phyloP scores from a whole-genome alignment of 2,329 filamentous ascomycete species.

The Chrysoporthe puriensis region DNA sequence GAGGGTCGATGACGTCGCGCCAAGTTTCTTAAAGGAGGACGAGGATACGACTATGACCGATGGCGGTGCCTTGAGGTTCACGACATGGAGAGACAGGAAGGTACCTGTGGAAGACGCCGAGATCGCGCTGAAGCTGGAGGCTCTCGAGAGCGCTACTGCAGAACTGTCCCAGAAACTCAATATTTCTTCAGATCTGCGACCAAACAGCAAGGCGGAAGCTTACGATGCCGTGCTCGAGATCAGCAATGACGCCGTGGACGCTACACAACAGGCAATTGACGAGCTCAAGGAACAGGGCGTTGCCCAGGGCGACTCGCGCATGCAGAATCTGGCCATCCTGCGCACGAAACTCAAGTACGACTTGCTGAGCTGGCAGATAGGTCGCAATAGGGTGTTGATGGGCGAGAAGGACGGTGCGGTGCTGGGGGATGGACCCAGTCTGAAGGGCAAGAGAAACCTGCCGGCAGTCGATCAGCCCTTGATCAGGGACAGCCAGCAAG shows the following conservation, averaged over 20 bases:
- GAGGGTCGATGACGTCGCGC: conserved; percentile 72
- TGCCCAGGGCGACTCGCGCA: conserved; percentile 78
- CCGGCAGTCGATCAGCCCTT: conserved; percentile 68
- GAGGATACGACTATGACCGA: conserved; percentile 50
- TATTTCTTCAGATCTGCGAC: conserved; percentile 48
- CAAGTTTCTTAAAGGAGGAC: conserved; percentile 66
- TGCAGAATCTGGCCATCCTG: conserved; percentile 92
- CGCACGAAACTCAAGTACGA: conserved; percentile 93
- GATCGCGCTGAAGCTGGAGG: conserved; percentile 81
- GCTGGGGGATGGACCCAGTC: conserved; percentile 53
- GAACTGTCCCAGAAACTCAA: conserved; percentile 53
- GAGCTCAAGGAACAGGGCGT: conserved; percentile 84
- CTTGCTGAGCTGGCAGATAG: conserved; percentile 92
- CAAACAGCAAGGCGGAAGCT: conserved; percentile 75
- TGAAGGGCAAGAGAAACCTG: conserved; percentile 38
- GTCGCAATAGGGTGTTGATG: conserved; percentile 85
- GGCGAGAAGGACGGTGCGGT: conserved; percentile 79
- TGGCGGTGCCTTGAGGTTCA: conserved; percentile 66
- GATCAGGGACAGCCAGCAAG: conserved; percentile 54
- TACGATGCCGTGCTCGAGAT: conserved; percentile 91
- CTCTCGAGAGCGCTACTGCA: conserved; percentile 61
- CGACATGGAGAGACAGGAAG: conserved; percentile 83
- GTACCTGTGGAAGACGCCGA: conserved; percentile 92
- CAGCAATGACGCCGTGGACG: conserved; percentile 92
- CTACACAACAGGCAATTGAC: conserved; percentile 90